Conservation (phyloP, 805 yeast species). For the Pichia sporocuriosa region DNA sequence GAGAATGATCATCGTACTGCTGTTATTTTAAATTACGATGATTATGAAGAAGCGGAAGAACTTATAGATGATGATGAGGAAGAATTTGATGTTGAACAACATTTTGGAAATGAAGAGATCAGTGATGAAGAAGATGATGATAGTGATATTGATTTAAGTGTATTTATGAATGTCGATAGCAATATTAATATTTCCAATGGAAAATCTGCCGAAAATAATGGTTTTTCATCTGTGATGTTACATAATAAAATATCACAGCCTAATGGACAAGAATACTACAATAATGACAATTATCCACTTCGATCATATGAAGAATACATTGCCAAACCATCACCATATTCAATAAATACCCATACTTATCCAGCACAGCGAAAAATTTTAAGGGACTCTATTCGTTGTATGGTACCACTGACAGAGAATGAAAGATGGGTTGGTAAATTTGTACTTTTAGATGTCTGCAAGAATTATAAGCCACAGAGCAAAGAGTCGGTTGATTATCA, state of each 20-base stretch:
- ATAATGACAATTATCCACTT: not conserved
- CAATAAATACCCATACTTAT: slow-evolving; percentile 6
- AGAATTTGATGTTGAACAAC: slow-evolving; percentile 2
- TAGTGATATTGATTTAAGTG: not conserved
- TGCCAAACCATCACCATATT: slow-evolving; percentile 4
- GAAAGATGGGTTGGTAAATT: slow-evolving; percentile 31
- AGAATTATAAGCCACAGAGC: slow-evolving; percentile 13
- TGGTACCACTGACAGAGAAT: slow-evolving; percentile 27
- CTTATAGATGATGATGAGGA: slow-evolving; percentile 8
- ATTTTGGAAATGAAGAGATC: not conserved
- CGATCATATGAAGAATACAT: slow-evolving; percentile 11
- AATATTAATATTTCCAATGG: not conserved
- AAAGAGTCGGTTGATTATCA: slow-evolving; percentile 5
- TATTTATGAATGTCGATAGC: too few species aligned
- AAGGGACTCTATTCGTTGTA: slow-evolving; percentile 31
- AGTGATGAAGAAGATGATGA: slow-evolving; percentile 4
- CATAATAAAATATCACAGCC: not conserved
- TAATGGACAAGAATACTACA: not conserved
- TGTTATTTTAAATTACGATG: slow-evolving; percentile 5
- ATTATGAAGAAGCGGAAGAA: slow-evolving; percentile 4
- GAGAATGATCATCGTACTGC: too few species aligned
- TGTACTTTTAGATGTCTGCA: slow-evolving; percentile 21
- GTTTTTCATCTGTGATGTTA: not conserved
- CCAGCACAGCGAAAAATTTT: slow-evolving; percentile 24
- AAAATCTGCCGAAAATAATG: too few species aligned